phyloP scores from a whole-genome alignment of 208 protist species.

The Leishmania gerbilli region DNA sequence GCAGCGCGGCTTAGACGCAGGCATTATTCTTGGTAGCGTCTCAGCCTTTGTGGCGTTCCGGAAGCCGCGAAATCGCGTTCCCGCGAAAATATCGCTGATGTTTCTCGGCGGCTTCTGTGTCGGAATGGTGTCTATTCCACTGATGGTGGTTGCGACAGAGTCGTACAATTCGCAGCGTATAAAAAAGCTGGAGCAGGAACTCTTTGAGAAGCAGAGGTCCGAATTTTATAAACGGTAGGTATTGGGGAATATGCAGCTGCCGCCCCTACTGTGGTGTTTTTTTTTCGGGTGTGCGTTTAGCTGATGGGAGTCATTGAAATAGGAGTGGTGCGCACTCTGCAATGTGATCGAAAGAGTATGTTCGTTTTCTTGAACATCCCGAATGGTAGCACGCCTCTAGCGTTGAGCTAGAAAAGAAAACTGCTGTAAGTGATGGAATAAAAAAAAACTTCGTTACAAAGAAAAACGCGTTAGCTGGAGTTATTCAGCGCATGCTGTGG shows the following conservation, averaged over 20 bases:
- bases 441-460: background rate
- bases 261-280: background rate
- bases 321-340: background rate
- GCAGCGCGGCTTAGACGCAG: constrained; percentile 81
- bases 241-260: background rate
- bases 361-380: too few relatives aligned
- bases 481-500: background rate
- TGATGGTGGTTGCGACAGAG: constrained; percentile 68
- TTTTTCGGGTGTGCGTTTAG: background rate
- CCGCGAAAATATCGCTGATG: constrained; percentile 59
- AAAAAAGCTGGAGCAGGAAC: constrained; percentile 69
- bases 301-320: background rate
- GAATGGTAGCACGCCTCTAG: background rate
- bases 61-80: constrained; percentile 62
- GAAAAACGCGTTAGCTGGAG: background rate
- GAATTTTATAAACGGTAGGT: constrained; percentile 57
- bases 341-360: too few relatives aligned
- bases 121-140: constrained; percentile 65
- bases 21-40: constrained; percentile 79
- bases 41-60: constrained; percentile 60
- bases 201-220: constrained; percentile 75
- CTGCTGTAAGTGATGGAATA: background rate
- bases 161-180: constrained; percentile 74
- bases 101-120: constrained; percentile 75
- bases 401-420: background rate